Percentiles rank a stretch among this genome's conserved stretches.
phyloP scores from a whole-genome alignment of 805 yeast genomes.

The Monosporozyma unispora region DNA sequence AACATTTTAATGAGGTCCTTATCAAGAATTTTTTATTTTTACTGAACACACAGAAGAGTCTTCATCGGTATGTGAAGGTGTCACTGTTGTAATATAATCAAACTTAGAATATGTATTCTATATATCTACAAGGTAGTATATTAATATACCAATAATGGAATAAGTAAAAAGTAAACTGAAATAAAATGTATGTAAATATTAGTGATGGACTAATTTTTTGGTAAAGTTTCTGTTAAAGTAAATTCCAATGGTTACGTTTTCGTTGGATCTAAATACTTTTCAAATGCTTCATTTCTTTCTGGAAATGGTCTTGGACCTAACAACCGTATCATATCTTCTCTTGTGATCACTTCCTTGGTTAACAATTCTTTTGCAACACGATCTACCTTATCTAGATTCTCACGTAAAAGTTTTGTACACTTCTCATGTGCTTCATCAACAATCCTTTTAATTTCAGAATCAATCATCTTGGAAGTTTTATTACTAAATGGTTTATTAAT shows the following conservation, averaged over 20 bases:
- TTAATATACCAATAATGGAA: constrained; percentile 3
- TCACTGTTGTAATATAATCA: neutral
- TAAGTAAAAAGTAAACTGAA: neutral
- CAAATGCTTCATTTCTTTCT: constrained; percentile 85
- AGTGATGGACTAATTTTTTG: neutral
- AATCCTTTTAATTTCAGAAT: constrained; percentile 70
- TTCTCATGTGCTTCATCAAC: constrained; percentile 64
- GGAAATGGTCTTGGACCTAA: constrained; percentile 90
- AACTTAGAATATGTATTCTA: constrained; percentile 1
- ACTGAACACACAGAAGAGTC: neutral
- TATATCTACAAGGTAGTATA: constrained; percentile 5
- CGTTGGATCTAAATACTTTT: constrained; percentile 58
- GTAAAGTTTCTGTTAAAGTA: neutral
- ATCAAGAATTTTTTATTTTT: neutral
- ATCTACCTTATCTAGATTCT: constrained; percentile 65
- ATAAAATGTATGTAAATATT: neutral
- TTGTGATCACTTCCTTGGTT: constrained; percentile 79
- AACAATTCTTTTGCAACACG: constrained; percentile 81
- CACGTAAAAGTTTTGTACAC: constrained; percentile 58
- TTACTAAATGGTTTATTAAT: constrained; percentile 86
- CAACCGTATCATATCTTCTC: constrained; percentile 87
- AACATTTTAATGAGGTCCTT: constrained; percentile 16
- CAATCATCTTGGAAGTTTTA: constrained; percentile 71
- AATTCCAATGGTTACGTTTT: neutral
- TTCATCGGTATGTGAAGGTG: neutral